Percentiles rank a stretch among this genome's conserved stretches.
Conservation (phyloP, 2,329 filamentous ascomycete genomes). For the Aspergillus caelatus region DNA sequence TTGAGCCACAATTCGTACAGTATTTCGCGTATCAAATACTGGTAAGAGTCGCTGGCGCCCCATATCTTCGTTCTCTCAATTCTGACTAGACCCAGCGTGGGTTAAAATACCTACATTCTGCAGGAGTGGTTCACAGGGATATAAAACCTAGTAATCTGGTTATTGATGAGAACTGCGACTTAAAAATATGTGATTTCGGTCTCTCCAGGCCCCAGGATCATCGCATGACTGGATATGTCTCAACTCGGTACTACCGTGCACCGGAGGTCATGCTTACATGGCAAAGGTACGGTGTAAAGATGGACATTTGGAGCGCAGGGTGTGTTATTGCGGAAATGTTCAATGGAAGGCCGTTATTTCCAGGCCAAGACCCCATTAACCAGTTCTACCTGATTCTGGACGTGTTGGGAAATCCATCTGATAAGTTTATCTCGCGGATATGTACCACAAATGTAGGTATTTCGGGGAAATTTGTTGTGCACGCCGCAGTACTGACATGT, state of each 20-base stretch:
- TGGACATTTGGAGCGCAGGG: conserved; percentile 99
- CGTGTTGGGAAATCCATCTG: conserved; percentile 88
- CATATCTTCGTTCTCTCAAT: conserved; percentile 46
- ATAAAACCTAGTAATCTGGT: conserved; percentile 8
- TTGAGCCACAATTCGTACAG: background rate
- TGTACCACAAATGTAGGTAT: background rate
- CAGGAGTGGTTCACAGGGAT: conserved; percentile 7
- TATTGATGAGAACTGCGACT: conserved; percentile 3
- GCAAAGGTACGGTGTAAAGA: conserved; percentile 99
- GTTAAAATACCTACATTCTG: conserved; percentile 11
- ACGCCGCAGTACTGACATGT: too few relatives aligned
- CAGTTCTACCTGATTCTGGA: conserved; percentile 99
- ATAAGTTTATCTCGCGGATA: conserved; percentile 85
- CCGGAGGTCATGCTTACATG: conserved; percentile 55
- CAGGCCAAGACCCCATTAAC: conserved; percentile 97
- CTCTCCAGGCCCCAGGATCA: conserved; percentile 60
- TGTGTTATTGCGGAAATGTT: conserved; percentile 99
- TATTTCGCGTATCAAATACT: conserved; percentile 4
- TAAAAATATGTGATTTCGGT: conserved; percentile 10
- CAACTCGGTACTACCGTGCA: conserved; percentile 6
- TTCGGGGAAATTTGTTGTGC: too few relatives aligned
- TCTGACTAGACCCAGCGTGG: conserved; percentile 72
- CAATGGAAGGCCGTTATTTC: conserved; percentile 95
- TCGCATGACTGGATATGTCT: conserved; percentile 62
- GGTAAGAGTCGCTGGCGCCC: background rate